A percentile compares a stretch with the other conserved stretches of the same genome.
phyloP scores from a whole-genome alignment of 768 basidiomycete genomes.

The Hebeloma cylindrosporum region DNA sequence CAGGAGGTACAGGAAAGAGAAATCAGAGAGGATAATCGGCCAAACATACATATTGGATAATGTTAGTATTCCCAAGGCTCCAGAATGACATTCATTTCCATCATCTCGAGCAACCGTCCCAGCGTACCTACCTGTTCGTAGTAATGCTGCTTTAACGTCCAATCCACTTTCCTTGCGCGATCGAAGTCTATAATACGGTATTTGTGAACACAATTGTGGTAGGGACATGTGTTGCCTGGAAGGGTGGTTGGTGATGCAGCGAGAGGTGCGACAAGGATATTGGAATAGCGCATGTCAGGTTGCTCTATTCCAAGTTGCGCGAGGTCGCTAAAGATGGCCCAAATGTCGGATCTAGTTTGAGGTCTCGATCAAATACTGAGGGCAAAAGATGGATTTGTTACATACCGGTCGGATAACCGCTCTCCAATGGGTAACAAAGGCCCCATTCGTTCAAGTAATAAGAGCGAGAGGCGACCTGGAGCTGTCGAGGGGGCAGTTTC shows the following conservation, averaged over 20 bases:
- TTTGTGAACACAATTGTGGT: constrained; percentile 15
- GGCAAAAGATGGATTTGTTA: not conserved
- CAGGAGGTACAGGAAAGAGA: too few species aligned
- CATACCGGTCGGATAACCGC: constrained; percentile 17
- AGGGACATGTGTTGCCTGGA: constrained; percentile 12
- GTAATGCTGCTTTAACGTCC: constrained; percentile 21
- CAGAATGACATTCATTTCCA: constrained; percentile 17
- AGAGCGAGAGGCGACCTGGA: constrained; percentile 7
- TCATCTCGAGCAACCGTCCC: constrained; percentile 19
- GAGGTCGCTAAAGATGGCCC: constrained; percentile 23
- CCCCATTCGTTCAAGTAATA: constrained; percentile 21
- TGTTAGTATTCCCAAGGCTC: constrained; percentile 21
- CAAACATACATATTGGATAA: too few species aligned
- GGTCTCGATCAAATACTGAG: not conserved
- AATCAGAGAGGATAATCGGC: too few species aligned
- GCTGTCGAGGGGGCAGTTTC: not conserved
- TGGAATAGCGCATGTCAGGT: constrained; percentile 23
- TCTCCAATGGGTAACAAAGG: constrained; percentile 17
- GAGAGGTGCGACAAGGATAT: constrained; percentile 18
- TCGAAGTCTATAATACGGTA: constrained; percentile 23
- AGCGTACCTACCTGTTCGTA: constrained; percentile 19
- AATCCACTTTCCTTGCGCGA: constrained; percentile 20
- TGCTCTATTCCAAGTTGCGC: constrained; percentile 23
- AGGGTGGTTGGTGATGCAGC: not conserved
- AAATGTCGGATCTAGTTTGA: constrained; percentile 17